These are phyloP conservation scores for Pichia sp. DNA, from an alignment of 1,139 yeast species.

Conservation along the genomic window DNA sequence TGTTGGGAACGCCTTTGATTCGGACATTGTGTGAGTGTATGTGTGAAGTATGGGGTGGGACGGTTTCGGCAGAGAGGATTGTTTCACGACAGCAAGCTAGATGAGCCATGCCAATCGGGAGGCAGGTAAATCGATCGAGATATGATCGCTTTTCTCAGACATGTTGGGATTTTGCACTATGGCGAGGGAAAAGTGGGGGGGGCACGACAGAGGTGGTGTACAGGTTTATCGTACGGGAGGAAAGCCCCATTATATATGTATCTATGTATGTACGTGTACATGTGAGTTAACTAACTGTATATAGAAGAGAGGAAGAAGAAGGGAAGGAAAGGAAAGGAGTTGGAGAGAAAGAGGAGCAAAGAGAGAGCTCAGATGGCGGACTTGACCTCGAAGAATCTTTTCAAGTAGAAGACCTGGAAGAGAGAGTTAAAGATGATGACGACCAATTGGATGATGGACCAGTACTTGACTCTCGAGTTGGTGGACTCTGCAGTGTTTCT, in stretches of 20 bases:
- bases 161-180: neutral
- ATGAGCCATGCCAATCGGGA: no score
- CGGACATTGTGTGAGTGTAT: conserved; percentile 6
- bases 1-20: conserved; percentile 58
- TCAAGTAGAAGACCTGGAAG: conserved; percentile 91
- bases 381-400: conserved; percentile 93
- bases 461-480: conserved; percentile 94
- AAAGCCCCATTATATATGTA: no score
- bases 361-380: conserved; percentile 58
- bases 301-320: neutral
- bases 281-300: neutral
- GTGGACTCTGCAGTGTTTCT: conserved; percentile 98
- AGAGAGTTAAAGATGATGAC: conserved; percentile 83
- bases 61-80: no score
- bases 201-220: neutral
- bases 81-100: no score
- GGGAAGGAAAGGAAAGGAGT: no score
- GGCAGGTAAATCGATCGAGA: neutral
- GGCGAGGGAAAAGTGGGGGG: neutral
- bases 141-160: neutral
- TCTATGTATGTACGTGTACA: neutral
- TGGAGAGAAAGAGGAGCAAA: no score
- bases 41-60: no score
- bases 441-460: conserved; percentile 88
- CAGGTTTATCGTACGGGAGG: neutral